These are phyloP conservation scores for Pyricularia grisea DNA, from an alignment of 2,329 filamentous ascomycete genomes.

Conservation along the genomic window DNA sequence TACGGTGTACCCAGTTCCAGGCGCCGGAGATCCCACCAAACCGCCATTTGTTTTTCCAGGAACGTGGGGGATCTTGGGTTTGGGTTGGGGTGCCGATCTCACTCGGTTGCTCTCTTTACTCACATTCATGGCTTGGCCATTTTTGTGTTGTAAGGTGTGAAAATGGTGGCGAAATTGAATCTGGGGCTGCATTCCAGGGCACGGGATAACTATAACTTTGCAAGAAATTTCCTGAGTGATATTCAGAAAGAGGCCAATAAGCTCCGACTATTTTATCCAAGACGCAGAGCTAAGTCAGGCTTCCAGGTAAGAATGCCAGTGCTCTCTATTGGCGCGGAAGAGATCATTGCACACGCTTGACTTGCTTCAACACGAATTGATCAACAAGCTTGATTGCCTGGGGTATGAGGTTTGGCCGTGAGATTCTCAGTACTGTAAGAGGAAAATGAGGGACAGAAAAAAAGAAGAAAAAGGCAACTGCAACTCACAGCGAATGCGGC, in stretches of 20 bases:
- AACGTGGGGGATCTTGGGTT: background rate
- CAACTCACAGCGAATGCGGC: background rate
- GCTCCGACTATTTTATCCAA: background rate
- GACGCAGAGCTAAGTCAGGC: background rate
- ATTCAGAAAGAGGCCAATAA: background rate
- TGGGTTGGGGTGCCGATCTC: background rate
- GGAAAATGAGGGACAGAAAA: background rate
- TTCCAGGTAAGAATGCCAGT: too few species aligned
- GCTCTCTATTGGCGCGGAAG: too few species aligned
- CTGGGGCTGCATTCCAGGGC: too few species aligned
- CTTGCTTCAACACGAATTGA: too few species aligned
- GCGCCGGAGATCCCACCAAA: background rate
- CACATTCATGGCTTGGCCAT: background rate
- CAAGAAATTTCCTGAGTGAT: background rate
- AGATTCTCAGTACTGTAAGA: too few species aligned
- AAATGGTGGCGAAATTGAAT: too few species aligned
- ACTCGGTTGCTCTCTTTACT: background rate
- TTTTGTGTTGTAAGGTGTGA: background rate
- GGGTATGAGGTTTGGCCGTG: too few species aligned
- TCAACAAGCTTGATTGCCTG: too few species aligned
- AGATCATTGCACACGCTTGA: too few species aligned
- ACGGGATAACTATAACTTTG: background rate
- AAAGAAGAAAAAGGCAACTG: background rate
- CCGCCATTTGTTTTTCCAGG: background rate
- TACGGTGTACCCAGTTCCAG: too few species aligned